Conservation (phyloP, 2,329 filamentous ascomycete genomes). For the Beauveria medogensis region DNA sequence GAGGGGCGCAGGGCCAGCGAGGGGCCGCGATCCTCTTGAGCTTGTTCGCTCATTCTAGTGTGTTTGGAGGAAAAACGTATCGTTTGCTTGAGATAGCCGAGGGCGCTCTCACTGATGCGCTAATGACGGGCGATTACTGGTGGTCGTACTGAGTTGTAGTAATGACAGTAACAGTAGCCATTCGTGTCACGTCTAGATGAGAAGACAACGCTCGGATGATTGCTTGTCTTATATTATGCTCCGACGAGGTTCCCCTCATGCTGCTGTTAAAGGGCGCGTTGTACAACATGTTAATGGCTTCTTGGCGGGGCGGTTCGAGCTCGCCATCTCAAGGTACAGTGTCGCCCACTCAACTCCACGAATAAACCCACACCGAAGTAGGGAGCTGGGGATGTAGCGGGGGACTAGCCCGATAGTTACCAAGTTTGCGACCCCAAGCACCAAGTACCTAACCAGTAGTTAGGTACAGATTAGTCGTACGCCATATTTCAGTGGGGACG, state of each 20-base stretch:
- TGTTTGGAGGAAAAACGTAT: neutral
- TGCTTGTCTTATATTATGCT: neutral
- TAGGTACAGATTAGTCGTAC: too few species aligned
- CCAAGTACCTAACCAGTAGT: neutral
- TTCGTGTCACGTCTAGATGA: neutral
- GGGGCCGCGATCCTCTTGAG: constrained; percentile 10
- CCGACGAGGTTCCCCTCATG: neutral
- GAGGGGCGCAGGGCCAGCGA: constrained; percentile 63
- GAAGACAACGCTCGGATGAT: neutral
- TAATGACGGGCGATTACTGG: neutral
- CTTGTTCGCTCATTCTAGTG: neutral
- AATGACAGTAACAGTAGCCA: neutral
- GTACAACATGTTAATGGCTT: neutral
- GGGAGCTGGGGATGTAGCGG: neutral
- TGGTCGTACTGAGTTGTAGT: neutral
- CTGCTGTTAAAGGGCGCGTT: neutral
- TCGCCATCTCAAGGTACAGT: neutral
- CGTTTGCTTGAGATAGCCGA: neutral
- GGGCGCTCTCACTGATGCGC: neutral
- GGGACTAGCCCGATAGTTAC: too few species aligned
- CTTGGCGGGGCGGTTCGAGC: neutral
- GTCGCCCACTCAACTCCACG: too few species aligned
- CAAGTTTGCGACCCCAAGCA: too few species aligned
- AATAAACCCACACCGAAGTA: neutral
- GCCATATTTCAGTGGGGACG: neutral